Conservation (phyloP, 257 asterid genomes). For the Asclepias syriaca region DNA sequence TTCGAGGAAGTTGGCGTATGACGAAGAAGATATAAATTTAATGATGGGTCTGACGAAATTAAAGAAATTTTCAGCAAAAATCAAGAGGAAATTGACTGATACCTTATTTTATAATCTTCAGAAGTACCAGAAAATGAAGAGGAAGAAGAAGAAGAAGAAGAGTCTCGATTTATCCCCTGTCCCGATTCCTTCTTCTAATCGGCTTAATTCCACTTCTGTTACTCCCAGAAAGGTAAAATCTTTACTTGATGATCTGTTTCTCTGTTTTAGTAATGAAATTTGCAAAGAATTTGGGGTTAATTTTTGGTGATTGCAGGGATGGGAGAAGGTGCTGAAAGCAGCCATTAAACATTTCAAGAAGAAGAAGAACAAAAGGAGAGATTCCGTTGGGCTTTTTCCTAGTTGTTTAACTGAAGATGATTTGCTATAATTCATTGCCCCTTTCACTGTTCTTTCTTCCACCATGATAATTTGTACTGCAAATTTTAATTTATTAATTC, state of each 20-base stretch:
- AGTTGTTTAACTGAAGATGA: slow-evolving; percentile 17
- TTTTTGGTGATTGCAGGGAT: slow-evolving; percentile 33
- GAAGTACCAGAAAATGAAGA: slow-evolving; percentile 36
- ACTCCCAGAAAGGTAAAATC: slow-evolving; percentile 51
- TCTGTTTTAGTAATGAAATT: too few species aligned
- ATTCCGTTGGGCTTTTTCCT: slow-evolving; percentile 22
- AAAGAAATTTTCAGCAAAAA: slow-evolving; percentile 35
- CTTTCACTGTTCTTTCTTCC: neutral
- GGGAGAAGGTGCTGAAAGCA: slow-evolving; percentile 62
- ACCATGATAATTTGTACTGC: neutral
- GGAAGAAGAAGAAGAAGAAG: slow-evolving; percentile 30
- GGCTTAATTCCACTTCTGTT: neutral
- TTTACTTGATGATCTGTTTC: too few species aligned
- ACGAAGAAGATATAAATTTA: slow-evolving; percentile 6
- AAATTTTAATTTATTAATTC: neutral
- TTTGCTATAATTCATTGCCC: neutral
- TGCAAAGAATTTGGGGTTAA: too few species aligned
- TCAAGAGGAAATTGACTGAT: slow-evolving; percentile 51
- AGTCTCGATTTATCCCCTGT: slow-evolving; percentile 34
- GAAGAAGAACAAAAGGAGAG: slow-evolving; percentile 46
- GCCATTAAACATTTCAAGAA: slow-evolving; percentile 74
- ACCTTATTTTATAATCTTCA: slow-evolving; percentile 31
- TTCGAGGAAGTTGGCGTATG: slow-evolving; percentile 37
- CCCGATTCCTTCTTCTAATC: slow-evolving; percentile 18
- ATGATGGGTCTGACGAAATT: slow-evolving; percentile 17